These are phyloP conservation scores for Saksenaea oblongispora DNA, from an alignment of 371 early-diverging fungal species.

Conservation along the genomic window DNA sequence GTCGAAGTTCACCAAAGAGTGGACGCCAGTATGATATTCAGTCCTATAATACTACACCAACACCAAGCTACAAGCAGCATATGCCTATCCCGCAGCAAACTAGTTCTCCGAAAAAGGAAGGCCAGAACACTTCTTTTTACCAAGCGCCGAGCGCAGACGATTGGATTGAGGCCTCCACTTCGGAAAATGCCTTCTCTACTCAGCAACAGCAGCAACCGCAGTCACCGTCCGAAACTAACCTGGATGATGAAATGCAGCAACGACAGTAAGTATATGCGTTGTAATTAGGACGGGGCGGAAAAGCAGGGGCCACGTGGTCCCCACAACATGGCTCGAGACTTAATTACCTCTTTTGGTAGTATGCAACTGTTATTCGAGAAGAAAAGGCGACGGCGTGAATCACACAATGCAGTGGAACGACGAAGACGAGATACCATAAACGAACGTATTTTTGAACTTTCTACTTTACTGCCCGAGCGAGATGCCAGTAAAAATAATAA, in stretches of 20 bases:
- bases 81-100: slow-evolving; percentile 4
- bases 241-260: slow-evolving; percentile 32
- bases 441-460: slow-evolving; percentile 78
- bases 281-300: slow-evolving; percentile 12
- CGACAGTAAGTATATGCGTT: slow-evolving; percentile 31
- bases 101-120: slow-evolving; percentile 2
- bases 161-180: slow-evolving; percentile 2
- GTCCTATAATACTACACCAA: slow-evolving; percentile 13
- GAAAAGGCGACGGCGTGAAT: slow-evolving; percentile 37
- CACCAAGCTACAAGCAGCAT: slow-evolving; percentile 15
- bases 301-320: slow-evolving; percentile 9
- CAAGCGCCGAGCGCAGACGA: slow-evolving; percentile 1
- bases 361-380: slow-evolving; percentile 39
- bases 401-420: slow-evolving; percentile 74
- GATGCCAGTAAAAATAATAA: slow-evolving; percentile 71
- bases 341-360: slow-evolving; percentile 10
- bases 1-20: slow-evolving; percentile 15
- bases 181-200: slow-evolving; percentile 6
- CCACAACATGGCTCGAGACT: slow-evolving; percentile 3
- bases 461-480: slow-evolving; percentile 49
- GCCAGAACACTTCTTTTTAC: slow-evolving; percentile 11
- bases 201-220: slow-evolving; percentile 8
- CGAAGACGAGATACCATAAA: slow-evolving; percentile 95
- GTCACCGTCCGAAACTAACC: slow-evolving; percentile 10
- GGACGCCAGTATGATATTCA: slow-evolving; percentile 10